Evolutionary conservation across 1,139 yeast genomes (phyloP).

Genomic region (Barnettozyma hawaiiensis): DNA sequence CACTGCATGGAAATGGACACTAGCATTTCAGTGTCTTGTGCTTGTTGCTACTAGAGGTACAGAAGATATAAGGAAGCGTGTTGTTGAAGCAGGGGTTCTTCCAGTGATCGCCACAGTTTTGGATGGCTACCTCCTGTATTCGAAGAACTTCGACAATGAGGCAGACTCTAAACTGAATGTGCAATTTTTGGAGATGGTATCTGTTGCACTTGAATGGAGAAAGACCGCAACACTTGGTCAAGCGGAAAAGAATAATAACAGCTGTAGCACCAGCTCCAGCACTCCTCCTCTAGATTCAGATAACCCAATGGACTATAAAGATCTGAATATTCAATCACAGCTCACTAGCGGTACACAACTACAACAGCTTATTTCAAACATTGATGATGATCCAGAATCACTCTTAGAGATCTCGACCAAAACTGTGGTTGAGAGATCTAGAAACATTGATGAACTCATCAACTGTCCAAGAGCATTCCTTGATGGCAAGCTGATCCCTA

Average conservation of each 20-base stretch:
- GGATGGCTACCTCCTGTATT: constrained; percentile 62
- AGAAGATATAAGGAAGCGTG: constrained; percentile 75
- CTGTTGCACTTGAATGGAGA: constrained; percentile 2
- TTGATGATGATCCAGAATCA: background rate
- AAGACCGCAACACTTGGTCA: background rate
- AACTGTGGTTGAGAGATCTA: constrained; percentile 14
- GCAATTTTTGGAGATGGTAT: constrained; percentile 10
- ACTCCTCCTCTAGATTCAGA: background rate
- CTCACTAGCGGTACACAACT: background rate
- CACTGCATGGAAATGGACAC: constrained; percentile 94
- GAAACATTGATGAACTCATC: constrained; percentile 20
- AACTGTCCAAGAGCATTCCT: constrained; percentile 59
- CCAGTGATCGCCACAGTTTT: constrained; percentile 89
- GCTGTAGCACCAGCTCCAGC: background rate
- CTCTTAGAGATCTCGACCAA: constrained; percentile 8
- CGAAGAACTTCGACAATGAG: constrained; percentile 31
- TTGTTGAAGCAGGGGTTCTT: constrained; percentile 85
- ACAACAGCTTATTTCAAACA: background rate
- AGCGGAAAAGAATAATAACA: no score
- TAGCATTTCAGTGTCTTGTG: constrained; percentile 88
- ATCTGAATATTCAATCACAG: background rate
- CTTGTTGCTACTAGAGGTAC: constrained; percentile 91
- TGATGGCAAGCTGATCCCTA: constrained; percentile 74
- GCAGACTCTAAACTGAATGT: constrained; percentile 22
- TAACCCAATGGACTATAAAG: background rate